These are phyloP conservation scores for Erodium trifolium DNA, from an alignment of 441 rosid genomes.

Conservation along the genomic window DNA sequence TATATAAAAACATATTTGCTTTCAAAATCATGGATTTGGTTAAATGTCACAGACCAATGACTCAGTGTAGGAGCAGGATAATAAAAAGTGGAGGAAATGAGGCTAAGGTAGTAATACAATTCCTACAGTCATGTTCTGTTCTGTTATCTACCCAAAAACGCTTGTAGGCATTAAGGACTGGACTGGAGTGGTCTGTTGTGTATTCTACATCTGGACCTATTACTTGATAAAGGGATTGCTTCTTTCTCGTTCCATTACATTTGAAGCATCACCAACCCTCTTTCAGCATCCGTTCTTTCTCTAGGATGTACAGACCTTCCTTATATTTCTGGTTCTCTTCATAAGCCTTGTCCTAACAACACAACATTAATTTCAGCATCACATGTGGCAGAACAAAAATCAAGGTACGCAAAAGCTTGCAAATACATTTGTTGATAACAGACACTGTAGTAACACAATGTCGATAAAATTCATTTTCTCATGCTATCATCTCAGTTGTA, in stretches of 20 bases:
- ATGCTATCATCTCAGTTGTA: not conserved
- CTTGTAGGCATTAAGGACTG: not conserved
- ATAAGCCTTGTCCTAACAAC: conserved; percentile 34
- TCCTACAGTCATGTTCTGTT: not conserved
- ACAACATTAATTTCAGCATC: not conserved
- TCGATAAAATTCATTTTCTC: not conserved
- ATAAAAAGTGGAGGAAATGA: not conserved
- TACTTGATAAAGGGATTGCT: not conserved
- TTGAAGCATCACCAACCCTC: conserved; percentile 30
- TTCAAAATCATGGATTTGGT: not conserved
- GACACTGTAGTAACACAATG: not conserved
- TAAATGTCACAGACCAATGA: not conserved
- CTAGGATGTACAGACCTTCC: conserved; percentile 40
- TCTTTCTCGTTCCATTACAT: not conserved
- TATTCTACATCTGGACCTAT: not conserved
- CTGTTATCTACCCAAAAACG: not conserved
- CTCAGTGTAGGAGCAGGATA: not conserved
- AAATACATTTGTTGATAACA: not conserved
- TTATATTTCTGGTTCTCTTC: conserved; percentile 37
- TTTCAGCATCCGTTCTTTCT: conserved; percentile 32
- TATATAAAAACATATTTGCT: not conserved
- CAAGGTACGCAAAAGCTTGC: not conserved
- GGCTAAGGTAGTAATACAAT: not conserved
- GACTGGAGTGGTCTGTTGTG: no score
- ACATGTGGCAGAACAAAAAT: not conserved